Base-by-base conservation (phyloP, 2,329 filamentous ascomycete genomes). In the Exutisphaerella laricina region DNA sequence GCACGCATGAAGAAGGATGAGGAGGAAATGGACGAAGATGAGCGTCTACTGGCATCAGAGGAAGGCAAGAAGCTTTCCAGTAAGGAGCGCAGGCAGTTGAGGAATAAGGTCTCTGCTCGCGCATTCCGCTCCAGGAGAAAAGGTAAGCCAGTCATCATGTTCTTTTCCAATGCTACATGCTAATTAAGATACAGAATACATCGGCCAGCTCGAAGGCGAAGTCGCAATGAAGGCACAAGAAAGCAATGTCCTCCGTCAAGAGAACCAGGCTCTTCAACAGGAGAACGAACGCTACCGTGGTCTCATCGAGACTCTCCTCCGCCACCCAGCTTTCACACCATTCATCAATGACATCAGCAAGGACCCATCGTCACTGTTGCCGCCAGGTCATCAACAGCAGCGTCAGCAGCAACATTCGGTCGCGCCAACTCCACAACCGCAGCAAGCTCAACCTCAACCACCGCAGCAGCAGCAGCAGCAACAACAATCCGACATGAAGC, bases 31-130 rank as follows among this genome's bases (percentile, higher is more conserved):
- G 92, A 98, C 57, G 90, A 96, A 66, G 92, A 97, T 58, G 92
- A 97, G 74, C 79, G 87, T 54, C 74, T 96, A 7, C 74, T 96
- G 35, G 88, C 88, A n/a, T 96, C 88, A 48, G 92, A 98, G 60
- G 90, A 96, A 69, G 92, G 90, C 59, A 98, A 98, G 82, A 96
- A 96, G 73, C 78, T 98, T n/a, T 92, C 83, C 68, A 94, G 88
- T 74, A 97, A 97, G 71, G 89, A 97, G 69, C 83, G 92, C 48
- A 83, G 92, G 55, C 92, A 97, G 68, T 77, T 98, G n/a, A 81
- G 92, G 52, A 98, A 98, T 78, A 98, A 98, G 71, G 92, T 98
- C 4, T 98, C 92, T 30, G 92, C 92, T 50, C 87, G 92, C 56
- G 90, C 90, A 39, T 98, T 98, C 80, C 85, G 92, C 43, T 96